A percentile compares a stretch with the other conserved stretches of the same genome.
Evolutionary conservation across 2,329 filamentous ascomycete species (phyloP).

Genomic region (Epichloe coenophiala): DNA sequence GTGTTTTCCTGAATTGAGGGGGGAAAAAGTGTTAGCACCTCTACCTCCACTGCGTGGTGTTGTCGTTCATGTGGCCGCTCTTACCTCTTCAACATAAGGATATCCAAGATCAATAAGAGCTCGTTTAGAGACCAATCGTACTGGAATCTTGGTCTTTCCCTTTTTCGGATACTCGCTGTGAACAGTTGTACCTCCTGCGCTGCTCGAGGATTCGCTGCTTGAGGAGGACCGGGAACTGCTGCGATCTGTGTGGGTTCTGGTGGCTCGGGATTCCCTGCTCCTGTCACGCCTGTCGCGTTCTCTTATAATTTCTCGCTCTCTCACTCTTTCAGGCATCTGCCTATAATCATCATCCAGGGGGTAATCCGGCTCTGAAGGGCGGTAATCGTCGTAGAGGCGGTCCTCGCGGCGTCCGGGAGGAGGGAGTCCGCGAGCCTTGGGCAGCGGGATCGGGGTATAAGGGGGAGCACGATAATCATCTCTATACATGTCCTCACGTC

Average conservation of each 20-base stretch:
- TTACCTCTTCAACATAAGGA: slow-evolving; percentile 73
- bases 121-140: slow-evolving; percentile 62
- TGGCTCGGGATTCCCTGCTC: slow-evolving; percentile 28
- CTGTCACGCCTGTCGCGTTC: slow-evolving; percentile 29
- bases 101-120: slow-evolving; percentile 78
- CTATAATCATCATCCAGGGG: slow-evolving; percentile 63
- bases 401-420: slow-evolving; percentile 44
- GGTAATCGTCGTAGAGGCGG: slow-evolving; percentile 50
- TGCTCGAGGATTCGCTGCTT: slow-evolving; percentile 32
- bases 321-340: slow-evolving; percentile 42
- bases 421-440: slow-evolving; percentile 44
- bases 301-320: slow-evolving; percentile 47
- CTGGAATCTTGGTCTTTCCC: slow-evolving; percentile 82
- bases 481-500: slow-evolving; percentile 32
- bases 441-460: slow-evolving; percentile 54
- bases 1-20: slow-evolving; percentile 49
- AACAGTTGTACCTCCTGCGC: slow-evolving; percentile 35
- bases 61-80: slow-evolving; percentile 13
- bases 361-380: slow-evolving; percentile 50
- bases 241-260: slow-evolving; percentile 24
- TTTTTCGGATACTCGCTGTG: slow-evolving; percentile 63
- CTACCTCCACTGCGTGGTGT: background rate
- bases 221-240: slow-evolving; percentile 33
- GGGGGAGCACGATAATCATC: slow-evolving; percentile 34
- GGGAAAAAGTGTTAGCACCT: background rate